phyloP scores from a whole-genome alignment of 2,329 filamentous ascomycete genomes.

The Canariomyces notabilis region DNA sequence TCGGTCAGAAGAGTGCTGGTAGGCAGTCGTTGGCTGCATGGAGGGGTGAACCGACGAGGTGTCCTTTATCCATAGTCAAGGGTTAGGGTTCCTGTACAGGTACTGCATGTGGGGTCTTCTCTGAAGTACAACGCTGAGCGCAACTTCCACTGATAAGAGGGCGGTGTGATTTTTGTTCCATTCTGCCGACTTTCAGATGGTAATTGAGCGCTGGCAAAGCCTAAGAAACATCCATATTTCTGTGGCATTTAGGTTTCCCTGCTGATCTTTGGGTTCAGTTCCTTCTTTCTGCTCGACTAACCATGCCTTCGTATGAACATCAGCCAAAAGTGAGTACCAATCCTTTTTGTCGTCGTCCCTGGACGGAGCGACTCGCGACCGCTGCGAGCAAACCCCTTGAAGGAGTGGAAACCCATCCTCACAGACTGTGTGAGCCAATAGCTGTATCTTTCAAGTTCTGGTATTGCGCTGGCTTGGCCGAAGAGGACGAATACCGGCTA shows the following conservation, averaged over 20 bases:
- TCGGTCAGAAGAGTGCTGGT: no score
- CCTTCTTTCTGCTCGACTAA: not conserved
- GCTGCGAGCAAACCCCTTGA: no score
- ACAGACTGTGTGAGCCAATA: not conserved
- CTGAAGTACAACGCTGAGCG: no score
- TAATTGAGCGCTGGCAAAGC: no score
- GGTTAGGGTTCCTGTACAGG: conserved; percentile 12
- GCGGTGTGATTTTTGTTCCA: conserved; percentile 25
- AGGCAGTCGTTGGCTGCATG: not conserved
- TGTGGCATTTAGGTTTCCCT: not conserved
- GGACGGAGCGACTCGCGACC: not conserved
- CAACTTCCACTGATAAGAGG: not conserved
- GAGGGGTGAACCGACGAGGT: conserved; percentile 1
- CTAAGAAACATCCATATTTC: no score
- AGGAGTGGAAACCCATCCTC: not conserved
- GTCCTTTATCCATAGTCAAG: not conserved
- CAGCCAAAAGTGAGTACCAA: conserved; percentile 17
- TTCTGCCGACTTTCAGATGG: conserved; percentile 18
- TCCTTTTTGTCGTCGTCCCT: not conserved
- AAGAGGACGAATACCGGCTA: not conserved
- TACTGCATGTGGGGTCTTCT: conserved; percentile 17
- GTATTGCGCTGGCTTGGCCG: not conserved
- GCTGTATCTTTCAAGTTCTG: no score
- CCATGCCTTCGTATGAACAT: conserved; percentile 23
- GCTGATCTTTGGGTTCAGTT: not conserved